Evolutionary conservation across 352 stramenopile species (phyloP).

Genomic region (Globisporangium abappressorium): DNA sequence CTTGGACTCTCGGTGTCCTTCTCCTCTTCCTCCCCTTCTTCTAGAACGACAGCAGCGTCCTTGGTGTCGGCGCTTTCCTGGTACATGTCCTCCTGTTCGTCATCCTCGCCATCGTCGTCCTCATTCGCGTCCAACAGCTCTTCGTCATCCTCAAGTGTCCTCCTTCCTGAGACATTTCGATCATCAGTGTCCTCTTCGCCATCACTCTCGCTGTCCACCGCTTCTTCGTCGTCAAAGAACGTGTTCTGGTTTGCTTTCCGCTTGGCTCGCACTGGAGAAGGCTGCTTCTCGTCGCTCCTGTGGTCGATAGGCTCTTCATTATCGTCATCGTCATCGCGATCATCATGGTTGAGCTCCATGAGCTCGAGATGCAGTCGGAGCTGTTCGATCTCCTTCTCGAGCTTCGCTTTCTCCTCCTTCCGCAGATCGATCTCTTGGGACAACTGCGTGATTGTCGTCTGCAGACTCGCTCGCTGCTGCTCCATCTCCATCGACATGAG

Average conservation of each 20-base stretch:
- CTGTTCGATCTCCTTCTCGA: slow-evolving; percentile 70
- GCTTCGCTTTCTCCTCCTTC: slow-evolving; percentile 34
- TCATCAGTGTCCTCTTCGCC: slow-evolving; percentile 13
- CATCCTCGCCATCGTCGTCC: not conserved
- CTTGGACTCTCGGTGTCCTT: slow-evolving; percentile 24
- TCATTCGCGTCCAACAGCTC: not conserved
- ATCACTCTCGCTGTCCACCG: slow-evolving; percentile 16
- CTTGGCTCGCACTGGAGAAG: not conserved
- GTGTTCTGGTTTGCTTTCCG: not conserved
- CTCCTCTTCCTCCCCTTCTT: not conserved
- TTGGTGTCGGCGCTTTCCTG: slow-evolving; percentile 9
- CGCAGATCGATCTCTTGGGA: slow-evolving; percentile 36
- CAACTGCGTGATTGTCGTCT: slow-evolving; percentile 28
- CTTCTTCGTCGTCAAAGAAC: slow-evolving; percentile 20
- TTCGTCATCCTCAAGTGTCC: slow-evolving; percentile 1
- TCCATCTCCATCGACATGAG: slow-evolving; percentile 17
- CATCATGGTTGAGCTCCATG: slow-evolving; percentile 28
- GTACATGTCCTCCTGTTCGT: slow-evolving; percentile 16
- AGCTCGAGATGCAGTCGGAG: slow-evolving; percentile 55
- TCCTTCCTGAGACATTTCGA: not conserved
- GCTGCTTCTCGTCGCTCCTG: slow-evolving; percentile 9
- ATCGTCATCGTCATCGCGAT: not conserved
- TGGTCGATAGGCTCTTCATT: slow-evolving; percentile 4
- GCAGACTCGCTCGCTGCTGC: slow-evolving; percentile 19
- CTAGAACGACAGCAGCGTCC: slow-evolving; percentile 1